Base-by-base conservation (phyloP, 2,329 filamentous ascomycete genomes). In the Ophiosphaerella herpotricha region DNA sequence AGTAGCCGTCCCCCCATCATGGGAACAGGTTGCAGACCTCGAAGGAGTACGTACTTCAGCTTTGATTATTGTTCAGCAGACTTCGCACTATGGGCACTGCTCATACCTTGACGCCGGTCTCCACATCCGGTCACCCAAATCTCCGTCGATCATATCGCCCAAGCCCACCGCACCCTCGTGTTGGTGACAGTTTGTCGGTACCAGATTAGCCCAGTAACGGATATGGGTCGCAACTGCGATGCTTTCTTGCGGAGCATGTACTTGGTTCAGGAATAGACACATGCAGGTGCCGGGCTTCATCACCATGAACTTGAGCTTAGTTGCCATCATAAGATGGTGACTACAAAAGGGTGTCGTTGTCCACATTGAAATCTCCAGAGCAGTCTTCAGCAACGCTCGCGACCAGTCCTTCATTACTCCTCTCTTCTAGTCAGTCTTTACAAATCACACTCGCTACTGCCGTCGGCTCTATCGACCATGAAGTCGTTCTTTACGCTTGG, bases 401-500 rank as follows among this genome's bases (percentile, higher is more conserved):
- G 7, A 37, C 39, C 24, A 39, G 12, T 34, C 32, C 23, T 38
- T 50, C 38, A 31, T 41, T 32, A n/a, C 21, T 31, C 31, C 31
- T 12, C 32, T 43, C 41, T 44, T 44, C 11, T 16, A 51, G 38
- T 39, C 48, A 24, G 26, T 55, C 45, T 38, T 52, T 57, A 51
- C 4, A 40, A 24, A 26, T 21, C 18, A 41, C 41, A 40, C 31
- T 53, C 46, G 12, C 32, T 53, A 16, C 23, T 14, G 16, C 9
- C 37, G 26, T 51, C 37, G 11, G 7, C n/a, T 14, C n/a, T 11
- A 43, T 39, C 23, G 14, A 53, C 12, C 26, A 70, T 70, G 66
- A 70, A 63, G 53, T 57, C 50, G 12, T 32, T 64, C 26, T 21
- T 60, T 16, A 35, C 52, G 12, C 31, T 66, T 36, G 63, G 62